phyloP scores from a whole-genome alignment of 768 basidiomycete species.

The Naganishia vaughanmartiniae region DNA sequence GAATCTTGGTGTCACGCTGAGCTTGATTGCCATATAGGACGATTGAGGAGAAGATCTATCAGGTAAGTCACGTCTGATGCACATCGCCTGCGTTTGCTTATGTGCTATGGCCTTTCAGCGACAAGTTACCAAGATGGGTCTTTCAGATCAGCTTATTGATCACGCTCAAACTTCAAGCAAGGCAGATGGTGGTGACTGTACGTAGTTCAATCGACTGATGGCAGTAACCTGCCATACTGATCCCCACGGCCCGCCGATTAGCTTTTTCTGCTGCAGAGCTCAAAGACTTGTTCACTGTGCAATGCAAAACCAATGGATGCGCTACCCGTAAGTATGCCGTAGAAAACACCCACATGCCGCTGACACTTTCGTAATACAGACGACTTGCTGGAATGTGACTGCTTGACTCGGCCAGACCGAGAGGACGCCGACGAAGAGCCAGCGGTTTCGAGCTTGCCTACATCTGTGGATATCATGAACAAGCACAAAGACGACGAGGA shows the following conservation, averaged over 20 bases:
- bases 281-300: slow-evolving; percentile 85
- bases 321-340: slow-evolving; percentile 62
- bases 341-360: not conserved
- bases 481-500: slow-evolving; percentile 35
- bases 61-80: slow-evolving; percentile 33
- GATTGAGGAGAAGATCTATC: slow-evolving; percentile 66
- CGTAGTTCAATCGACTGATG: slow-evolving; percentile 39
- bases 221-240: slow-evolving; percentile 25
- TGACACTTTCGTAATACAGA: slow-evolving; percentile 50
- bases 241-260: slow-evolving; percentile 11
- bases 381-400: slow-evolving; percentile 79
- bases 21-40: slow-evolving; percentile 57
- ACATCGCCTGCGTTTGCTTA: slow-evolving; percentile 61
- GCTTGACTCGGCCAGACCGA: slow-evolving; percentile 42
- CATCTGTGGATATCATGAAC: slow-evolving; percentile 12
- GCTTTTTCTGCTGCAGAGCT: slow-evolving; percentile 60
- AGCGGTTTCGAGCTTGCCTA: not conserved
- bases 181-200: slow-evolving; percentile 72
- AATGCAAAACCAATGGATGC: slow-evolving; percentile 67
- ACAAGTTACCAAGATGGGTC: slow-evolving; percentile 87
- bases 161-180: slow-evolving; percentile 65
- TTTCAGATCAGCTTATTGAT: slow-evolving; percentile 65
- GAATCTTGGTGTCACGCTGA: slow-evolving; percentile 58
- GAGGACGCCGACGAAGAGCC: slow-evolving; percentile 41
- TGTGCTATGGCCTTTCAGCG: slow-evolving; percentile 58